Evolutionary conservation across 176 grass and related monocot genomes (phyloP).

Genomic region (Carex parvula): DNA sequence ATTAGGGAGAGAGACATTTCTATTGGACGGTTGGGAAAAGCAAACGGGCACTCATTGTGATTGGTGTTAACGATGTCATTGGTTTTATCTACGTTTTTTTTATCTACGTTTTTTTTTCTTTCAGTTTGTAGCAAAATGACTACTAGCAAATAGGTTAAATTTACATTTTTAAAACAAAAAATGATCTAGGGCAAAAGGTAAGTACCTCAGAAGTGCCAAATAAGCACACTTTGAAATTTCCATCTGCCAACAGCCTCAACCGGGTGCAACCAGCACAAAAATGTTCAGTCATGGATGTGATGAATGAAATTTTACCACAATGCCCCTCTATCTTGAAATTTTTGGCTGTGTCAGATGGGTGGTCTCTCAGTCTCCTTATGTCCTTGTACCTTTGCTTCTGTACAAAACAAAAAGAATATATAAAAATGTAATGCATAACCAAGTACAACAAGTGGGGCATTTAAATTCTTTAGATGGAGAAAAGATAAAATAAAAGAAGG

Average conservation of each 20-base stretch:
- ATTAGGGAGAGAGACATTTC: neutral
- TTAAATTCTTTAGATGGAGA: neutral
- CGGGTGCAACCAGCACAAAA: constrained; percentile 97
- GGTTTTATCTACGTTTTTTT: too few relatives aligned
- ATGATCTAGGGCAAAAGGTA: constrained; percentile 3
- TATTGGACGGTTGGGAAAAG: neutral
- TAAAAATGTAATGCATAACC: neutral
- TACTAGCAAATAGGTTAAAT: neutral
- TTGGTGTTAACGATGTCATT: neutral
- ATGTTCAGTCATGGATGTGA: constrained; percentile 96
- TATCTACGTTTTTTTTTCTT: neutral
- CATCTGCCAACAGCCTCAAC: constrained; percentile 82
- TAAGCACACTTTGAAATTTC: constrained; percentile 95
- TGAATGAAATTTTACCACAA: constrained; percentile 88
- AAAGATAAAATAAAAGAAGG: neutral
- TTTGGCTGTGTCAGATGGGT: constrained; percentile 86
- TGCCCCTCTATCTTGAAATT: constrained; percentile 85
- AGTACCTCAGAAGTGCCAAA: constrained; percentile 96
- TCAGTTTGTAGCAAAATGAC: constrained; percentile 18
- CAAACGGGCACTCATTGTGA: neutral
- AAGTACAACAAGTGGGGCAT: neutral
- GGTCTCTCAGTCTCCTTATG: constrained; percentile 78
- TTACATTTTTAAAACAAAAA: constrained; percentile 4
- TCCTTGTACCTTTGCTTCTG: constrained; percentile 60
- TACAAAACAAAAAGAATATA: constrained; percentile 19